Evolutionary conservation across 116 monocot species (phyloP), one percentile per base, ranked within the genome.

Genomic region (Zostera marina): DNA sequence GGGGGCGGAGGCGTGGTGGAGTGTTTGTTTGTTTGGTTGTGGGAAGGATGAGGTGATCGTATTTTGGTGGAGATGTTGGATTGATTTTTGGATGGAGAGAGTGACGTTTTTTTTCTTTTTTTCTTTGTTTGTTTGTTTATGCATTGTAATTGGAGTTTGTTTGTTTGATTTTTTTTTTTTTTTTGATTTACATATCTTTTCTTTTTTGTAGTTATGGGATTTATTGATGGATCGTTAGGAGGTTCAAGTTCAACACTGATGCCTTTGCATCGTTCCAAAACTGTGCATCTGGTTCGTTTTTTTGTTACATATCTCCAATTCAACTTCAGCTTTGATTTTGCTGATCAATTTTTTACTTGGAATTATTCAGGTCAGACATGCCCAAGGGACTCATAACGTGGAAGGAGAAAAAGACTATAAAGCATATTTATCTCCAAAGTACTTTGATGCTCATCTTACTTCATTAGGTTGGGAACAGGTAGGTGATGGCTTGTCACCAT

Each of bases 391-490:
- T 47, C 96, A 96, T 60, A 96, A 96, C 67, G 89, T 96, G 55
- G 74, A 65, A 75, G 96, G 76, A 47, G 90, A 85, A 40, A 89
- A 85, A 54, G 80, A 85, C 64, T 42, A 63, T 10, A 82, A 58
- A 23, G 85, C 85, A 41, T 96, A 80, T 68, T 22, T 78, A 11
- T 82, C 74, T 62, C 76, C 66, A 13, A 75, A 77, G 48, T 59
- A 78, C 66, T 96, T 96, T 74, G 96, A 96, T 76, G 96, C 96
- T 43, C 68, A 74, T 22, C 85, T 96, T 63, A 89, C 85, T 0
- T 70, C 79, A 26, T 58, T 76, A 42, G 96, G 96, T 40, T 98
- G 98, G 90, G 47, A 85, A 44, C 85, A 89, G 82, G 85, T 96
- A 61, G 82, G 85, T 96, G 59, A 60, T 24, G 26, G 40, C 43